Conservation (phyloP, 148 eudicot genomes). For the Dysphania ambrosioides region DNA sequence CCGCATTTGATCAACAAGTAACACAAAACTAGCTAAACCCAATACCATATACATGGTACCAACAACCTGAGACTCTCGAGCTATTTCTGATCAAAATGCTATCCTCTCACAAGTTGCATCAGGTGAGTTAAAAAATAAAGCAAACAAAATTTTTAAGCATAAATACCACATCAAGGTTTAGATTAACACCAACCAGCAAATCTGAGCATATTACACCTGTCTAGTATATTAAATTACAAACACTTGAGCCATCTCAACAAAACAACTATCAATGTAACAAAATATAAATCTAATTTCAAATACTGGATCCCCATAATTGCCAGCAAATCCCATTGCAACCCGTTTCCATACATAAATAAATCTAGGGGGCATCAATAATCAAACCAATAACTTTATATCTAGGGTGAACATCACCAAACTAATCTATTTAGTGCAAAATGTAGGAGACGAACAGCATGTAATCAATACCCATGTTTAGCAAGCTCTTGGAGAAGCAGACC, state of each 20-base stretch:
- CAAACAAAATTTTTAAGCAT: background rate
- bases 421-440: background rate
- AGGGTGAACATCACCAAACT: background rate
- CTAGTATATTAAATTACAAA: background rate
- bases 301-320: background rate
- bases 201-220: background rate
- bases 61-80: background rate
- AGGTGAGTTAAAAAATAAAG: background rate
- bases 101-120: background rate
- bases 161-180: background rate
- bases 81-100: background rate
- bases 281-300: background rate
- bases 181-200: background rate
- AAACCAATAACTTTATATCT: background rate
- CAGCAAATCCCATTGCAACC: background rate
- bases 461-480: constrained; percentile 82
- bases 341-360: background rate
- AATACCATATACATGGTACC: background rate
- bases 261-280: background rate
- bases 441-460: constrained; percentile 11
- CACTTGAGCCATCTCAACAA: background rate
- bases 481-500: constrained; percentile 97
- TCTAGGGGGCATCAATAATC: constrained; percentile 1
- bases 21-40: background rate
- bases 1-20: background rate